phyloP scores from a whole-genome alignment of 495 filamentous ascomycete species.

The Penicillium daleae region DNA sequence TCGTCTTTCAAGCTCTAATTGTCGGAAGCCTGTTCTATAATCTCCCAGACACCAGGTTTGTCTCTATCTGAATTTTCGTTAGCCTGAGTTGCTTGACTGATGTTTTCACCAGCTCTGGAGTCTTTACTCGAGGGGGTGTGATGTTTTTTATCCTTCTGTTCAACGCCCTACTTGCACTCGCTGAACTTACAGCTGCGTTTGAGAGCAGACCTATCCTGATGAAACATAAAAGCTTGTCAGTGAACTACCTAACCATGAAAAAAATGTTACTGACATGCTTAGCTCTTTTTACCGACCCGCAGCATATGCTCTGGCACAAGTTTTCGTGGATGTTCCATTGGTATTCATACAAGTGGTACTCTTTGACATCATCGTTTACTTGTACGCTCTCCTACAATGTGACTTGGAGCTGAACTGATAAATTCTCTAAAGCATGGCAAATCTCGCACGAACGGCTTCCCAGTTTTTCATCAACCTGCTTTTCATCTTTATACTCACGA shows the following conservation, averaged over 20 bases:
- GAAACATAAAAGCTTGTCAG: slow-evolving; percentile 76
- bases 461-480: slow-evolving; percentile 84
- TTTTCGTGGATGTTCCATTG: slow-evolving; percentile 74
- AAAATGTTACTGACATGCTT: background rate
- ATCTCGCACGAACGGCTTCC: slow-evolving; percentile 67
- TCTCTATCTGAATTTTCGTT: background rate
- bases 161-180: slow-evolving; percentile 76
- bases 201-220: slow-evolving; percentile 71
- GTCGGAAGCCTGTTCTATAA: slow-evolving; percentile 79
- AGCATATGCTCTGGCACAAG: slow-evolving; percentile 77
- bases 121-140: slow-evolving; percentile 56
- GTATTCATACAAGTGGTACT: slow-evolving; percentile 69
- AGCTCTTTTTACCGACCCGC: slow-evolving; percentile 80
- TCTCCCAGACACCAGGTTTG: slow-evolving; percentile 58
- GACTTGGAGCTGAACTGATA: slow-evolving; percentile 21
- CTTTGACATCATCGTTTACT: slow-evolving; percentile 79
- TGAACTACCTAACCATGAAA: background rate
- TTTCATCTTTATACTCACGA: slow-evolving; percentile 61
- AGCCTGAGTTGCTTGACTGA: background rate
- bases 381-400: slow-evolving; percentile 35
- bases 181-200: slow-evolving; percentile 75
- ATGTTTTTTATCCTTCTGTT: slow-evolving; percentile 81
- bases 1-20: slow-evolving; percentile 74
- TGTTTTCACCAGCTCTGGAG: slow-evolving; percentile 36
- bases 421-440: slow-evolving; percentile 47